Conservation (phyloP, 2,329 filamentous ascomycete species). For the Zasmidium cellare region DNA sequence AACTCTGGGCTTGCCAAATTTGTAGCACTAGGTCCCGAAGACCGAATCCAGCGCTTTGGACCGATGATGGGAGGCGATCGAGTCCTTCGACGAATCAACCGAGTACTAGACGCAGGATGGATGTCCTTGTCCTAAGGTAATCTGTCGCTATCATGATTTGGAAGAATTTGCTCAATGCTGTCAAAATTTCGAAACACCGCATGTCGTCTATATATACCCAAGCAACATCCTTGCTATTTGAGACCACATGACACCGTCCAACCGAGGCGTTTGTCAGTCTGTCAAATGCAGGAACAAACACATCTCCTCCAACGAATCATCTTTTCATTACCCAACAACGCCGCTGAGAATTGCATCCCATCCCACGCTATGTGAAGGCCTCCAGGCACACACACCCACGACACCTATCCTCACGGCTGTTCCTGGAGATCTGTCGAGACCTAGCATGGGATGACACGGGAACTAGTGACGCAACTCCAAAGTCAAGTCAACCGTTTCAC, state of each 20-base stretch:
- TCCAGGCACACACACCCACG: background rate
- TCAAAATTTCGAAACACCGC: no score
- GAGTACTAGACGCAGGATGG: conserved; percentile 21
- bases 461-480: background rate
- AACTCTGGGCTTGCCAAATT: conserved; percentile 54
- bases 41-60: conserved; percentile 54
- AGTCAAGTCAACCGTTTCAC: background rate
- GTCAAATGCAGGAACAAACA: background rate
- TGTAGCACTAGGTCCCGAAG: conserved; percentile 54
- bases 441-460: background rate
- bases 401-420: background rate
- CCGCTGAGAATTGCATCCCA: background rate
- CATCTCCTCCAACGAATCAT: background rate
- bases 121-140: background rate
- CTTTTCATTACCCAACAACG: background rate
- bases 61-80: conserved; percentile 40
- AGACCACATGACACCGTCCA: no score
- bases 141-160: no score
- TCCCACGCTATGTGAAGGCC: background rate
- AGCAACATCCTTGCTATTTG: no score
- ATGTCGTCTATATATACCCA: no score
- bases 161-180: no score
- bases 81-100: conserved; percentile 55
- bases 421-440: background rate
- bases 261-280: background rate